Evolutionary conservation across 1,284 basidiomycete species (phyloP).

Genomic region (Trametes pubescens): DNA sequence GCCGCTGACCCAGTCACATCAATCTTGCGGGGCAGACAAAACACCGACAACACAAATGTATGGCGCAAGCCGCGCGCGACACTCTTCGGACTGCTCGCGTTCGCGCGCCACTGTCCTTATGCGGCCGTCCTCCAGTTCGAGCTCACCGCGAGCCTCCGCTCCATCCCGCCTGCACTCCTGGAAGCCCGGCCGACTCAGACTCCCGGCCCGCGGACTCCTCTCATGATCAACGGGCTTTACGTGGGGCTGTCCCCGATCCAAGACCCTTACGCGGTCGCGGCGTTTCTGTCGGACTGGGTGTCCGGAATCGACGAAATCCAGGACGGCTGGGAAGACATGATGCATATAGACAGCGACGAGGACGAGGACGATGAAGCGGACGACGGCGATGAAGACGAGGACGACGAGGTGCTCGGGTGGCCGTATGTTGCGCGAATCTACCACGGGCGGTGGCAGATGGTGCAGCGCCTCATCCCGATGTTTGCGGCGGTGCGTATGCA

Average conservation of each 20-base stretch:
- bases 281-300: conserved; percentile 12
- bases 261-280: conserved; percentile 5
- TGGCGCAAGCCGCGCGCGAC: background rate
- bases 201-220: too few species aligned
- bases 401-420: background rate
- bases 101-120: background rate
- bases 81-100: background rate
- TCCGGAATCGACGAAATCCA: background rate
- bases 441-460: background rate
- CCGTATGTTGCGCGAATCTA: background rate
- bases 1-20: too few species aligned
- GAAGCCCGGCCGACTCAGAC: background rate
- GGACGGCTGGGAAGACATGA: background rate
- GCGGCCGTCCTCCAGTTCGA: background rate
- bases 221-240: background rate
- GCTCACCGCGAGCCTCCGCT: background rate
- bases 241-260: conserved; percentile 12
- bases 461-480: background rate
- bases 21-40: too few species aligned
- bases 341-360: background rate
- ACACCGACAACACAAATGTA: too few species aligned
- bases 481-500: background rate
- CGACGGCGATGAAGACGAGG: background rate
- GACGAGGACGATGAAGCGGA: background rate
- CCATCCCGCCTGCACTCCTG: background rate